Percentiles rank a stretch among this genome's conserved stretches.
Evolutionary conservation across 1,284 basidiomycete genomes (phyloP).

Genomic region (Thelephora terrestris): DNA sequence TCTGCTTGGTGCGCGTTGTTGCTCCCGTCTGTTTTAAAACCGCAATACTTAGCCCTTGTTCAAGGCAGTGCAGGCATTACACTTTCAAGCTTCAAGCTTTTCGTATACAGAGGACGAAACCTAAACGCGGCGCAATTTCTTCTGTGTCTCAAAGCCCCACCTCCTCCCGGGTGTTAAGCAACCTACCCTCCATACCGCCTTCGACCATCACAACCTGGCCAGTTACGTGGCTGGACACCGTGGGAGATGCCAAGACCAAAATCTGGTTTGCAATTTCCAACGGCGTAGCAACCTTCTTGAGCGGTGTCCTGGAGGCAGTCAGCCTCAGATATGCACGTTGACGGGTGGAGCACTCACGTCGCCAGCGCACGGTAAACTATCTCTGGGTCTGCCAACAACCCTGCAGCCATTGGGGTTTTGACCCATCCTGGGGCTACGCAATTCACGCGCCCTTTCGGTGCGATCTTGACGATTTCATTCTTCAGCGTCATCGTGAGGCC

Average conservation of each 20-base stretch:
- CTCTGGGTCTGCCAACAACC: conserved; percentile 34
- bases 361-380: conserved; percentile 46
- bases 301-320: conserved; percentile 40
- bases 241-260: conserved; percentile 47
- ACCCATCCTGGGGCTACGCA: conserved; percentile 67
- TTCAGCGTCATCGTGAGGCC: conserved; percentile 61
- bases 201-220: conserved; percentile 65
- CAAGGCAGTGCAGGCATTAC: too few relatives aligned
- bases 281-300: conserved; percentile 60
- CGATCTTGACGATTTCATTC: conserved; percentile 73
- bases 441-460: conserved; percentile 62
- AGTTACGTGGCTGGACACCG: conserved; percentile 60
- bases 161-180: conserved; percentile 33
- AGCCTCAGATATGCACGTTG: background rate
- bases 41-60: too few relatives aligned
- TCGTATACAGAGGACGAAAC: too few relatives aligned
- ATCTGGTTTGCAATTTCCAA: conserved; percentile 60
- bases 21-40: too few relatives aligned
- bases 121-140: background rate
- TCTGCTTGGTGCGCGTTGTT: too few relatives aligned
- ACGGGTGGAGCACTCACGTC: conserved; percentile 36
- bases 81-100: too few relatives aligned
- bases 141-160: conserved; percentile 7
- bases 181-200: conserved; percentile 68
- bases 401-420: conserved; percentile 47